Evolutionary conservation across 805 yeast genomes (phyloP).

Genomic region (Yarrowia osloensis): DNA sequence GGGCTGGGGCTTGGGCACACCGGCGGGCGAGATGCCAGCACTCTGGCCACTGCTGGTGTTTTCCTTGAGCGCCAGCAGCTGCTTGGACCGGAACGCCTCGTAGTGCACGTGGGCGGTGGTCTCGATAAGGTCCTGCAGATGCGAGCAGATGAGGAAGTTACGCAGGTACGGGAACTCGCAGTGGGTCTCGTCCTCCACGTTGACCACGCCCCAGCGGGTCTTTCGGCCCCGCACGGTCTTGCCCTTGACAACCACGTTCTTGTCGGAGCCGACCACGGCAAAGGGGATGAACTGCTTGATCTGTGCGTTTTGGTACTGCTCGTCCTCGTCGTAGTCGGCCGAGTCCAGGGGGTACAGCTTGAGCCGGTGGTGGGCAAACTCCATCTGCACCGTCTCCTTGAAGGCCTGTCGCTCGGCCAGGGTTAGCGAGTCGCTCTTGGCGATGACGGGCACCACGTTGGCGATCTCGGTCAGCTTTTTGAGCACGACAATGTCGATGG

Average conservation of each 20-base stretch:
- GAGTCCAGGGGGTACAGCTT: conserved; percentile 74
- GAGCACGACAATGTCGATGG: conserved; percentile 79
- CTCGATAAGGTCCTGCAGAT: conserved; percentile 92
- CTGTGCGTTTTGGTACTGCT: conserved; percentile 41
- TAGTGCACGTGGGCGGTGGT: conserved; percentile 85
- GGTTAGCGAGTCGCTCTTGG: conserved; percentile 89
- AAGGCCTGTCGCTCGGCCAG: conserved; percentile 77
- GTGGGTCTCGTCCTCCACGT: conserved; percentile 91
- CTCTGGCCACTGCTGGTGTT: conserved; percentile 44
- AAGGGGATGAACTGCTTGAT: conserved; percentile 63
- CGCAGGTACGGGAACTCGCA: conserved; percentile 94
- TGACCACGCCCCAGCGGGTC: conserved; percentile 91
- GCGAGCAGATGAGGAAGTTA: conserved; percentile 92
- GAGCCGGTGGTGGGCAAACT: conserved; percentile 67
- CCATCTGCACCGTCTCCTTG: conserved; percentile 71
- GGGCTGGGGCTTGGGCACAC: conserved; percentile 3
- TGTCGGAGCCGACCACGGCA: conserved; percentile 91
- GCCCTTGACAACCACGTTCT: conserved; percentile 72
- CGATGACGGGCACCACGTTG: conserved; percentile 93
- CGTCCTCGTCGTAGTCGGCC: conserved; percentile 51
- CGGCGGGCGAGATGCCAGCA: conserved; percentile 14
- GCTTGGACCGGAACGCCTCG: conserved; percentile 91
- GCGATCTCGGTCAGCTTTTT: conserved; percentile 84
- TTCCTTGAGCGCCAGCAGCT: conserved; percentile 89
- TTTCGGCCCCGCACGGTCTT: conserved; percentile 84